phyloP scores from a whole-genome alignment of 371 early-diverging fungal species.

The Polyrhizophydium stewartii region DNA sequence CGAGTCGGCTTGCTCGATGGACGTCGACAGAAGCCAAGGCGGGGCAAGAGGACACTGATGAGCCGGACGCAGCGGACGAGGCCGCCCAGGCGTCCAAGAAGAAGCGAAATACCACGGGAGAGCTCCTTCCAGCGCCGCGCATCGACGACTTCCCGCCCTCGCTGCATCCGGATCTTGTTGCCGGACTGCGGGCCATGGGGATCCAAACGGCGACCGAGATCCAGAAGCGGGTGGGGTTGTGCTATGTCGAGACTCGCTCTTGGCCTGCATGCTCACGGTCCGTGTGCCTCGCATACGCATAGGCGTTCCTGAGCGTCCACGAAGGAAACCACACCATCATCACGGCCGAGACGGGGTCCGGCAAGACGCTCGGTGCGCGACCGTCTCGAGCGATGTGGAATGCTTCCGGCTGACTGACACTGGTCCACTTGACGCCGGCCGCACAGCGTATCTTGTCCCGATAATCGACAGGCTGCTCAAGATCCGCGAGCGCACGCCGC shows the following conservation, averaged over 20 bases:
- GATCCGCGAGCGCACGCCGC: not conserved
- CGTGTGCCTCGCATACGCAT: too few species aligned
- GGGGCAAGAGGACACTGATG: too few species aligned
- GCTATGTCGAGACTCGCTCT: too few species aligned
- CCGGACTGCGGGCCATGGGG: not conserved
- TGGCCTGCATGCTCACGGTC: too few species aligned
- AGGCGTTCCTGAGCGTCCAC: constrained; percentile 5
- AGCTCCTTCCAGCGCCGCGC: too few species aligned
- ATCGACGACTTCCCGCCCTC: not conserved
- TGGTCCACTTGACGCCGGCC: not conserved
- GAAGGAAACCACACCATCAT: constrained; percentile 3
- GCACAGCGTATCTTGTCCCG: constrained; percentile 7
- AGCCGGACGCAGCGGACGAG: too few species aligned
- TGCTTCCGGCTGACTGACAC: not conserved
- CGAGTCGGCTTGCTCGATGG: too few species aligned
- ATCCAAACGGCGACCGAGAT: not conserved
- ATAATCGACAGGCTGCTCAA: not conserved
- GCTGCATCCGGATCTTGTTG: not conserved
- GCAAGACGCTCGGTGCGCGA: constrained; percentile 15
- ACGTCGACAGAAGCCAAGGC: too few species aligned
- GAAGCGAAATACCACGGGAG: too few species aligned
- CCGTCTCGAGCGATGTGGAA: too few species aligned
- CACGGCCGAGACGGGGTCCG: constrained; percentile 18
- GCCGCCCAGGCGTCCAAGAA: too few species aligned
- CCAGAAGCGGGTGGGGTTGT: not conserved